These are phyloP conservation scores for Diaporthe amygdali DNA, from an alignment of 2,329 filamentous ascomycete genomes.

Conservation along the genomic window DNA sequence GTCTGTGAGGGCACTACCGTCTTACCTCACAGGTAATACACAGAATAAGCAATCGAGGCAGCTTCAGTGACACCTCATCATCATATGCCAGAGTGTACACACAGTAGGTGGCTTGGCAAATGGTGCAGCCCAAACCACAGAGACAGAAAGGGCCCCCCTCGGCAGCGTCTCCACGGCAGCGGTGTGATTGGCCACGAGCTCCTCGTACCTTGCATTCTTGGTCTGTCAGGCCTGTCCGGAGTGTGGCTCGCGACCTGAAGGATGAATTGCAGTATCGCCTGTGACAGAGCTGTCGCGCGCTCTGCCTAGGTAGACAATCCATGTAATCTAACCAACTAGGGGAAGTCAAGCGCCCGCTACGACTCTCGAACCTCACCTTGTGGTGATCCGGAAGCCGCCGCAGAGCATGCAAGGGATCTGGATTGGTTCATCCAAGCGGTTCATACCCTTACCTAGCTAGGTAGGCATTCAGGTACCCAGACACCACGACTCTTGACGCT, in stretches of 20 bases:
- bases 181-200: background rate
- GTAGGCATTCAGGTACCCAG: background rate
- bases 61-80: background rate
- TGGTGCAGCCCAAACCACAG: background rate
- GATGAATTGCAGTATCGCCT: background rate
- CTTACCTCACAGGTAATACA: background rate
- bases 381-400: background rate
- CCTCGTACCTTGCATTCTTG: background rate
- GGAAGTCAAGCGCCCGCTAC: constrained; percentile 8
- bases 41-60: background rate
- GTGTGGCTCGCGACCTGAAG: too few relatives aligned
- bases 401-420: background rate
- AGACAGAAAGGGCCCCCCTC: too few relatives aligned
- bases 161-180: background rate
- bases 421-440: background rate
- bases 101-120: background rate
- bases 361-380: background rate
- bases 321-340: background rate
- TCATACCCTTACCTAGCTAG: background rate
- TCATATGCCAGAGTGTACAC: background rate
- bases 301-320: background rate
- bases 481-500: background rate
- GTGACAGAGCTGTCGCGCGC: background rate
- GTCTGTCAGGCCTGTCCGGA: background rate
- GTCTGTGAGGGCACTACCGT: background rate